phyloP scores from a whole-genome alignment of 345 rosid species.

The Eutrema yunnanense region DNA sequence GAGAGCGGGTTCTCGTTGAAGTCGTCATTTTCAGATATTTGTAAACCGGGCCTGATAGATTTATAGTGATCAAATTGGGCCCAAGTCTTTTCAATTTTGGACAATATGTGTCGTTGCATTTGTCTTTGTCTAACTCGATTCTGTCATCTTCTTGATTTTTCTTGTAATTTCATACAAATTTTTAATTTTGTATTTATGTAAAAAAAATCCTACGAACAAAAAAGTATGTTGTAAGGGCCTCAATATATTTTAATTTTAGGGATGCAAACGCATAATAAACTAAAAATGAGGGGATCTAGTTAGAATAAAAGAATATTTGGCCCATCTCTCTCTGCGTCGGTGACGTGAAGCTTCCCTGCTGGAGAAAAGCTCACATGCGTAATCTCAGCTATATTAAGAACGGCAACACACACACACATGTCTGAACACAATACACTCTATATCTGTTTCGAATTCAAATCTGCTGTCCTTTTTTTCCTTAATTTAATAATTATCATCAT shows the following conservation, averaged over 20 bases:
- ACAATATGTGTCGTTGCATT: slow-evolving; percentile 7
- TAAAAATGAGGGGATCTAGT: neutral
- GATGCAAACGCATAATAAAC: neutral
- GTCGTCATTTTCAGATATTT: slow-evolving; percentile 8
- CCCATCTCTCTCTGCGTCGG: slow-evolving; percentile 14
- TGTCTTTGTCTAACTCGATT: neutral
- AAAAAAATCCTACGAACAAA: neutral
- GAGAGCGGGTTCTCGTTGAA: neutral
- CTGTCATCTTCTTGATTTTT: neutral
- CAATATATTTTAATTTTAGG: neutral
- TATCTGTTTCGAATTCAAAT: slow-evolving; percentile 14
- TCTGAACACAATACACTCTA: slow-evolving; percentile 15
- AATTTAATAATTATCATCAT: neutral
- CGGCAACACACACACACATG: slow-evolving; percentile 33
- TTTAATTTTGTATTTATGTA: neutral
- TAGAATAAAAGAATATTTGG: slow-evolving; percentile 8
- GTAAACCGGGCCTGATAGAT: slow-evolving; percentile 20
- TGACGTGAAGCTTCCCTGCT: slow-evolving; percentile 29
- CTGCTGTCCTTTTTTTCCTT: neutral
- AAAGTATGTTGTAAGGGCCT: neutral
- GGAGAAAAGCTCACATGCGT: slow-evolving; percentile 19
- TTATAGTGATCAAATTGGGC: slow-evolving; percentile 17
- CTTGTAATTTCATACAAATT: neutral
- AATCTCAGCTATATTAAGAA: slow-evolving; percentile 20
- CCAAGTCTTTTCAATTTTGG: neutral